Conservation (phyloP, 78 protist species). For the Dictyostelium purpureum region DNA sequence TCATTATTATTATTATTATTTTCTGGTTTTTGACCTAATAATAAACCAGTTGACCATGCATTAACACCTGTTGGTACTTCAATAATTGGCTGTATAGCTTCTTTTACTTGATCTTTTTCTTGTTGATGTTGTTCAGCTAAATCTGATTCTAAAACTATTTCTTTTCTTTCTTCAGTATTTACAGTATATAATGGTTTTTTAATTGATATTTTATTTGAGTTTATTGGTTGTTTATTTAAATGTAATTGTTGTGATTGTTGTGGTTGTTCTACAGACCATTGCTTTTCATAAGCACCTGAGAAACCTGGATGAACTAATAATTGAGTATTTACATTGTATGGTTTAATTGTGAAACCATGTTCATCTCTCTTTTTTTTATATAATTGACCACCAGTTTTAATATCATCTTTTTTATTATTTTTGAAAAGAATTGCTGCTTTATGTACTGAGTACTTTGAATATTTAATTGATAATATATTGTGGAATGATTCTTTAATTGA, state of each 20-base stretch:
- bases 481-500: conserved; percentile 31
- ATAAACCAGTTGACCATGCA: conserved; percentile 77
- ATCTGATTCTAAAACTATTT: background rate
- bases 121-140: too few species aligned
- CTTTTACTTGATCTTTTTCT: background rate
- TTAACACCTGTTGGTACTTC: conserved; percentile 67
- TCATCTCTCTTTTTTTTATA: conserved; percentile 7
- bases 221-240: background rate
- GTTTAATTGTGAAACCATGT: conserved; percentile 8
- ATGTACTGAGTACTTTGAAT: conserved; percentile 38
- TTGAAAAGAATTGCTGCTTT: background rate
- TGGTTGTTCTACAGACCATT: background rate
- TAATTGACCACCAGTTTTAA: background rate
- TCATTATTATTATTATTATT: background rate
- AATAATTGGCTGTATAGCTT: conserved; percentile 28
- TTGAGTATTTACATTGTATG: background rate
- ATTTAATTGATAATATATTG: conserved; percentile 35
- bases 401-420: background rate
- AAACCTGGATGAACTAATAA: background rate
- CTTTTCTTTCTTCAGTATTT: conserved; percentile 20
- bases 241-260: background rate
- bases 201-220: too few species aligned
- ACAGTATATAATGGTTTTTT: conserved; percentile 7
- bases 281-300: conserved; percentile 4
- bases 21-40: conserved; percentile 31